Base-by-base conservation (phyloP, 140 eudicot species). In the Anethum foeniculum region DNA sequence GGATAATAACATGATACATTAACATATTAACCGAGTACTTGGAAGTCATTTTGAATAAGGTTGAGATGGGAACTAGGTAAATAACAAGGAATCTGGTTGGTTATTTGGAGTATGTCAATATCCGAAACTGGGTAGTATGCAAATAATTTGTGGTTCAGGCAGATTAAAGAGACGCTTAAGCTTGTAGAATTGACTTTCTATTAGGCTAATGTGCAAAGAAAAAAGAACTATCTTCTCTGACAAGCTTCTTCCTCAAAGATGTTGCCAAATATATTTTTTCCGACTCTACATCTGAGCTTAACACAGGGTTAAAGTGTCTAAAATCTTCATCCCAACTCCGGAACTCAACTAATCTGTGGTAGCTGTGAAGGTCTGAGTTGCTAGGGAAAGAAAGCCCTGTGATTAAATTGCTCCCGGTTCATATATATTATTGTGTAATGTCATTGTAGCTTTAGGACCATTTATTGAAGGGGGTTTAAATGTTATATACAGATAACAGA, bases 401-500 rank as follows among this genome's bases (percentile, higher is more conserved):
- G 77, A 72, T 23, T 72, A 23, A 23, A 39, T 41, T 4, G 28
- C 46, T 23, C 49, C 30, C 43, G 21, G 81, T 80, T 38, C 47
- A 72, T 27, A 14, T 44, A 80, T 62, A 72, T 30, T 77, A 85
- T 76, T 75, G 87, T 77, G 85, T 81, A 77, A 68, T 86, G 83
- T 83, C 78, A 72, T 88, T 77, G 52, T 81, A 87, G 87, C 38
- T 28, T 80, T 84, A 83, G 88, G 86, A 78, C 79, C 68, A 38
- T 56, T 54, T 80, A 38, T 67, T 69, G 56, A 25, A 62, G 86
- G 83, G 79, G 81, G 51, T 82, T 82, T 85, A 84, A 82, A 76
- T 88, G 51, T 85, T 83, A 46, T 85, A 89, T 85, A 89, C 88
- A 86, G 85, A 83, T 80, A 75, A 84, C 82, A 78, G 82, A 80